Evolutionary conservation across 2,329 filamentous ascomycete species (phyloP), one percentile per base, ranked within the genome.

Genomic region (Niveomyces coronatus): DNA sequence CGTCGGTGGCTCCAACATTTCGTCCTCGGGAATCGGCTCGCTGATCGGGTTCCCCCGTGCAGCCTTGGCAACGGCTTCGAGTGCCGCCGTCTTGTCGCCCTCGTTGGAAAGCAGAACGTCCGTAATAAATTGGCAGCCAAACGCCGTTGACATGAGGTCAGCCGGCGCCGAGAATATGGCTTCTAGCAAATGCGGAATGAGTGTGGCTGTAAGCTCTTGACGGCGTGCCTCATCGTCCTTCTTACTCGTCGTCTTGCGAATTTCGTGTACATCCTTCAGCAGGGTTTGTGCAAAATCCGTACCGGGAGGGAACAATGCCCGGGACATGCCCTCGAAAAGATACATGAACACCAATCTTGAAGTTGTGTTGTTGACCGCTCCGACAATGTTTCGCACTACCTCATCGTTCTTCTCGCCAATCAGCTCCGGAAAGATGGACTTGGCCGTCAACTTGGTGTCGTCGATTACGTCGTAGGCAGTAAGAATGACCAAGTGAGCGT

Each of bases 391-490:
- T 47, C 82, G 73, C 3, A 71, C 64, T 23, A 77, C 67, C 40
- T 71, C 70, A 39, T 79, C 68, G 17, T 72, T 68, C 43, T 78
- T 75, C 52, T 85, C 83, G 45, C 80, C 84, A 14, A 95, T 63
- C 10, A 98, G 68, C 59, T 96, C 89, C 0, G 85, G 71, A 60
- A 94, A 86, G 47, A 98, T 83, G 22, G 83, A 71, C 64, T 94
- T 96, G 35, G 79, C 71, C 3, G 79, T 85, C 53, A 94, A 70
- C 47, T 93, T 88, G 9, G 91, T 98, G 57, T 98, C 91, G 50
- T 98, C 91, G 34, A 94, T 79, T 34, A 94, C 80, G 51, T 96
- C 91, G 55, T 88, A 87, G 1, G 86, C 85, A 2, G 87, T 73
- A 39, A 96, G 70, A 23, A 98, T 75, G 38, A 96, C 74, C 45